Base-by-base conservation (phyloP, 2,329 filamentous ascomycete genomes). In the Decorospora gaudefroyi region DNA sequence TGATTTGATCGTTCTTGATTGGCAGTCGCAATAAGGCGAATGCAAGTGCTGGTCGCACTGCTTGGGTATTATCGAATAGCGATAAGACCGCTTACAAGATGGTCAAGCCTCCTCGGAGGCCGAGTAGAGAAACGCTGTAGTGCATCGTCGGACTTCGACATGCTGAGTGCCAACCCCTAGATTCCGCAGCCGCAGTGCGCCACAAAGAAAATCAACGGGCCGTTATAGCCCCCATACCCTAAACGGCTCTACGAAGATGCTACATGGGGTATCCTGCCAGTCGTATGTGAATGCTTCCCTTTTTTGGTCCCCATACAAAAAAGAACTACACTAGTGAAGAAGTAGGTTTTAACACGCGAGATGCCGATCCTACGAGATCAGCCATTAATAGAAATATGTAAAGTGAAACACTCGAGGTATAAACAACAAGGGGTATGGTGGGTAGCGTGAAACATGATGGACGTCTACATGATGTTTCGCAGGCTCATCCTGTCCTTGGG, bases 401-500 rank as follows among this genome's bases (percentile, higher is more conserved):
- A 26, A 46, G 43, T 49, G 51, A 48, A 54, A 43, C 37, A 33
- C 30, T 29, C 22, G 32, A 28, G 16, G 21, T 52, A 52, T 49
- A 44, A 43, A 52, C 49, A 62, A 49, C 48, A 61, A 51, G 33
- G 57, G 57, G 46, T 54, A 57, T 53, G 47, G 43, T 49, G 40
- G 19, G 42, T 48, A 53, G 36, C 41, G 46, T 56, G 49, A 57
- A 61, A 61, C 55, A 49, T 55, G 44, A 46, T 39, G 23, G 38
- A 52, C 51, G 54, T 55, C 57, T 61, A 68, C 54, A 68, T 57
- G 52, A 70, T 64, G 55, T 58, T 59, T 44, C 58, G 58, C 21
- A 70, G 57, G 46, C 61, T 65, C 65, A 70, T 68, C 53, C 55
- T 62, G 42, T 59, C 56, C 26, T 55, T 60, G 10, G 67, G 67